These are phyloP conservation scores for Cladosporium austrohemisphaericum DNA, from an alignment of 2,329 filamentous ascomycete genomes.

Conservation along the genomic window DNA sequence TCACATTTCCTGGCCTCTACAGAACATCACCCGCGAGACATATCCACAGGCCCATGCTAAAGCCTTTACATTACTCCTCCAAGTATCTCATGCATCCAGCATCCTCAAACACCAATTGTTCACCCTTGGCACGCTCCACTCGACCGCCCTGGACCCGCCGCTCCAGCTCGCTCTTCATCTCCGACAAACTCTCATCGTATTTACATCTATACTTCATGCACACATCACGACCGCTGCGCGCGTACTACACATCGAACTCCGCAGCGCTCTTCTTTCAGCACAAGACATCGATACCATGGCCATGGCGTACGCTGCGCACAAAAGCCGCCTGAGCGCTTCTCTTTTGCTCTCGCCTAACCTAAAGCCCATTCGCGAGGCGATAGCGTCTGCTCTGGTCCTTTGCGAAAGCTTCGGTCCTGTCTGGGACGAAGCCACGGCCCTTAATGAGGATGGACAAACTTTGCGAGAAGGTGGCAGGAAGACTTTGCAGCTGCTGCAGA, in stretches of 20 bases:
- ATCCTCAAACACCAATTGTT: constrained; percentile 56
- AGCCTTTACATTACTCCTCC: constrained; percentile 72
- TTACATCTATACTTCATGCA: constrained; percentile 72
- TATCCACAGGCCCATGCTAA: constrained; percentile 65
- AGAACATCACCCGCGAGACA: constrained; percentile 68
- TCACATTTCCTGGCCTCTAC: constrained; percentile 54
- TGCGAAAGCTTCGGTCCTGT: constrained; percentile 65
- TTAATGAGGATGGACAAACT: constrained; percentile 27
- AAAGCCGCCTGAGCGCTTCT: constrained; percentile 61
- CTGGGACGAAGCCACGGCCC: constrained; percentile 33
- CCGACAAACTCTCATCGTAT: constrained; percentile 49
- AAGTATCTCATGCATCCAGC: constrained; percentile 68
- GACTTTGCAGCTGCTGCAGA: constrained; percentile 26
- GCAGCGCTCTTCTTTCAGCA: constrained; percentile 54
- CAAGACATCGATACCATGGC: constrained; percentile 81
- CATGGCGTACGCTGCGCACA: constrained; percentile 60
- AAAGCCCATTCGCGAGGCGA: constrained; percentile 64
- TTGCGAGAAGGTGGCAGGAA: constrained; percentile 20
- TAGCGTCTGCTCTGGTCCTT: constrained; percentile 74
- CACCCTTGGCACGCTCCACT: constrained; percentile 24
- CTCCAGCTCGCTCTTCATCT: constrained; percentile 38
- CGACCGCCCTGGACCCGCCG: constrained; percentile 38
- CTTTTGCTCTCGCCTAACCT: constrained; percentile 67
- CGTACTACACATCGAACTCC: constrained; percentile 57
- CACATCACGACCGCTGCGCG: constrained; percentile 67